Base-by-base conservation (phyloP, 345 rosid genomes). In the Boechera stricta region DNA sequence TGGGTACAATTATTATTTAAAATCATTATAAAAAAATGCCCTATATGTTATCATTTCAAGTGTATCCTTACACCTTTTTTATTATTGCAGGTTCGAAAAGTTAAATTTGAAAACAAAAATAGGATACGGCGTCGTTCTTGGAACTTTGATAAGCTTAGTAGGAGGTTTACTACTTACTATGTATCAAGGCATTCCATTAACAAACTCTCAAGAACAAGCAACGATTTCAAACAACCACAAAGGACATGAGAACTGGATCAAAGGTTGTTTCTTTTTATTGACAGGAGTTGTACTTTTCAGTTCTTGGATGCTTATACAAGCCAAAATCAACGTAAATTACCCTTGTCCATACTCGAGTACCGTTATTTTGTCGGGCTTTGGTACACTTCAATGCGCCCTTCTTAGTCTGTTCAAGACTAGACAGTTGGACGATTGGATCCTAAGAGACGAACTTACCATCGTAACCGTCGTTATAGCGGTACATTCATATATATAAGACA, bases 271-370 rank as follows among this genome's bases (percentile, higher is more conserved):
- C 6, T 38, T 80, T 65, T 57, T 87, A 69, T 44, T 77, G 32
- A 72, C 63, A 5, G 85, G 86, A 60, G 49, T 72, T 39, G 0
- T 45, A 31, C 36, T 85, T 41, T 87, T 83, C 76, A 66, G 86
- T 56, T 80, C 80, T 4, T 89, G 92, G 92, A 82, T 86, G 80
- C 77, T 89, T 35, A 56, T 86, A 48, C 89, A 89, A 79, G 82
- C 87, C 65, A 84, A 72, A 9, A 83, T 86, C 54, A 83, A 88
- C 59, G 70, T 38, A 74, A 80, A 39, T 7, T 87, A 79, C 58
- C 90, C 94, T 3, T 84, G 81, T 70, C 87, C 83, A 51, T 89
- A 86, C 73, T 87, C 94, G 2, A 84, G 88, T 81, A 87, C 91
- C 2, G 86, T 90, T 11, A 72, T 87, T 15, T 61, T 87, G 78